Base-by-base conservation (phyloP, 495 filamentous ascomycete species). In the Penicillium cosmopolitanum region DNA sequence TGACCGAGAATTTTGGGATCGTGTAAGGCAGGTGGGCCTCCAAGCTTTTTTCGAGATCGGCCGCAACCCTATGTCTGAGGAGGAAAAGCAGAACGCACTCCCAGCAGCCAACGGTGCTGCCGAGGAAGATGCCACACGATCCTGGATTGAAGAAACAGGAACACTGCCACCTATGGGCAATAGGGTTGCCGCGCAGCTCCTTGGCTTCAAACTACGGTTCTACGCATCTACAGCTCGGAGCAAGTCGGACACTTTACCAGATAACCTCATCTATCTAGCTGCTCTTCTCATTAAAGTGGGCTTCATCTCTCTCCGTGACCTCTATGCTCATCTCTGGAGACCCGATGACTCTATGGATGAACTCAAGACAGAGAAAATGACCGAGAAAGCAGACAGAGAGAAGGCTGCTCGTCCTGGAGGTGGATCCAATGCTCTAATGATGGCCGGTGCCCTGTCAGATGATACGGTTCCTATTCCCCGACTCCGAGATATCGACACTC, bases 171-270 rank as follows among this genome's bases (percentile, higher is more conserved):
- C 93, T 1, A 77, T 83, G 46, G 96, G 96, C 47, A 99, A 97
- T 66, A 84, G 87, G 42, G 87, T 93, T 55, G 96, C 96, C 1
- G 96, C 96, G 11, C 93, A 97, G 68, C 82, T 99, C 28, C 85
- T 99, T 25, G 96, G 96, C 8, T 98, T 99, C 82, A 99, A 99
- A 71, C 84, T 99, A 48, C 90, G 92, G 31, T 97, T 97, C 75
- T 99, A 99, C 67, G 90, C 89, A 7, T 85, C 86, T 16, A 78
- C 84, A 8, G 91, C 90, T 34, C 84, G 91, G 35, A 80, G 84
- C 43, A 75, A 82, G 13, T 81, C 83, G 6, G 93, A 96, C 62
- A 75, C 82, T 11, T 77, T 97, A 5, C 94, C 96, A 0, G 87
- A 93, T 46, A 98, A 98, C 65, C 82, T 99, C 12, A 90, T 97